Evolutionary conservation across 2,329 filamentous ascomycete genomes (phyloP).

Genomic region (Cercospora zeae-maydis): DNA sequence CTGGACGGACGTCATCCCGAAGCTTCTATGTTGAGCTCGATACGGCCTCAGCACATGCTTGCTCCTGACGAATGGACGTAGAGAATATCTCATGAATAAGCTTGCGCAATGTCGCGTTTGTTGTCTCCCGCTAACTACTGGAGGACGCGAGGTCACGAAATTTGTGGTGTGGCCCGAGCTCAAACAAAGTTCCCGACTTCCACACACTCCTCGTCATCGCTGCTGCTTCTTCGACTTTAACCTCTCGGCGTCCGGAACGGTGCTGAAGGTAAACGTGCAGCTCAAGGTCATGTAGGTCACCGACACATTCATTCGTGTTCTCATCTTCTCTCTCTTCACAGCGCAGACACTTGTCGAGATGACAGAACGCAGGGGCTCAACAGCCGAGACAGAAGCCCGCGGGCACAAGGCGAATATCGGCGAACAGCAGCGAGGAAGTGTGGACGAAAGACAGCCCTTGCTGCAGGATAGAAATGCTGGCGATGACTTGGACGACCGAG

Average conservation of each 20-base stretch:
- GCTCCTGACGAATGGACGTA: neutral
- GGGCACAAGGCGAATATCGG: neutral
- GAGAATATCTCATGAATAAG: neutral
- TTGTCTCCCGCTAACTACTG: neutral
- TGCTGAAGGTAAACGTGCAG: neutral
- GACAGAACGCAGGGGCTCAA: conserved; percentile 7
- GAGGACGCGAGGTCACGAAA: neutral
- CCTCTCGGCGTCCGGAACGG: neutral
- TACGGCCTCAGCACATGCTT: neutral
- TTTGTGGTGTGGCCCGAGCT: neutral
- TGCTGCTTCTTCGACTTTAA: neutral
- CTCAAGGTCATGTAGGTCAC: neutral
- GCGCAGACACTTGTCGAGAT: neutral
- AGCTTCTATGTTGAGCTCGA: neutral
- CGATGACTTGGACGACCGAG: conserved; percentile 35
- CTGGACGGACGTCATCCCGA: conserved; percentile 20
- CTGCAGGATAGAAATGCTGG: conserved; percentile 34
- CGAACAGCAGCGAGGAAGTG: neutral
- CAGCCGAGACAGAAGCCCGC: conserved; percentile 8
- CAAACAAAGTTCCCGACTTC: neutral
- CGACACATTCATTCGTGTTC: neutral
- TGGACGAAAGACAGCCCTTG: conserved; percentile 41
- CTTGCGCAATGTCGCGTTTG: neutral
- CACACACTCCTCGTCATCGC: neutral
- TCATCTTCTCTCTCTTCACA: neutral